phyloP scores from a whole-genome alignment of 2,329 filamentous ascomycete genomes.

The Bipolaris cookei region DNA sequence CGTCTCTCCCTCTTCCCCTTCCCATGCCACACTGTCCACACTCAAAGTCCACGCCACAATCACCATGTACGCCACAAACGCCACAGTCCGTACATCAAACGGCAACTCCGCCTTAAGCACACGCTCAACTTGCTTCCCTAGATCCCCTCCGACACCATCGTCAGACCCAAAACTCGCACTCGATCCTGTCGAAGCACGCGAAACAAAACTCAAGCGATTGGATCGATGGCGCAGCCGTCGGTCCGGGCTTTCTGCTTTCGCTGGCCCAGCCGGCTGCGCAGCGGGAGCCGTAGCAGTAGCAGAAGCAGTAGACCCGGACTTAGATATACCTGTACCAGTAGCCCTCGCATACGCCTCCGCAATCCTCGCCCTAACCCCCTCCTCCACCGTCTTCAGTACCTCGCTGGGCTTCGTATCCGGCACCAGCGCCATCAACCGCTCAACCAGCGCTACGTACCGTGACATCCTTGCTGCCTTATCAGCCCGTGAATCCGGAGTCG shows the following conservation, averaged over 20 bases:
- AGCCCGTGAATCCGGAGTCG: conserved; percentile 24
- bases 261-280: too few relatives aligned
- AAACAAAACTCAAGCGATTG: conserved; percentile 10
- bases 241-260: too few relatives aligned
- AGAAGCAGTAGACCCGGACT: too few relatives aligned
- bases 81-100: conserved; percentile 31
- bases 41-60: conserved; percentile 44
- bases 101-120: conserved; percentile 38
- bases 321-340: not conserved
- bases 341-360: conserved; percentile 24
- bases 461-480: conserved; percentile 40
- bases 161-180: not conserved
- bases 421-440: conserved; percentile 39
- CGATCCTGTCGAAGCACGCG: not conserved
- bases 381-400: conserved; percentile 26
- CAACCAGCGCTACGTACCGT: conserved; percentile 37
- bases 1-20: conserved; percentile 25
- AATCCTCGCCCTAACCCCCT: conserved; percentile 32
- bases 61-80: conserved; percentile 36
- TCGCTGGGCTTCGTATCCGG: conserved; percentile 30
- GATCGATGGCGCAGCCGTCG: not conserved
- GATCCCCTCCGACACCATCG: conserved; percentile 10
- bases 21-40: conserved; percentile 36
- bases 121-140: conserved; percentile 33
- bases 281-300: too few relatives aligned